Base-by-base conservation (phyloP, 2,329 filamentous ascomycete species). In the Fusarium sp. region DNA sequence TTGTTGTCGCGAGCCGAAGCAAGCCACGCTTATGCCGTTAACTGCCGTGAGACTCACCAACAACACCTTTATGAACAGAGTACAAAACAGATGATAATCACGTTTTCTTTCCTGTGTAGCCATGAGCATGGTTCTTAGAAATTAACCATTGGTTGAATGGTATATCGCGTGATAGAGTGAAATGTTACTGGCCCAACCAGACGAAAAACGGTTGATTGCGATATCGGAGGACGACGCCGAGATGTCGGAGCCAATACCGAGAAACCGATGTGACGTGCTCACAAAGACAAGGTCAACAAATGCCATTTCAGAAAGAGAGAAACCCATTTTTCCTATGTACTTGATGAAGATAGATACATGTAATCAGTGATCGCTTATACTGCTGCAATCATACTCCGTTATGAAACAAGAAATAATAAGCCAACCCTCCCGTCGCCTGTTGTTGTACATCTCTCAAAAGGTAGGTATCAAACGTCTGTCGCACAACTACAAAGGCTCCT, bases 401-500 rank as follows among this genome's bases (percentile, higher is more conserved):
- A 41, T 27, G 5, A 41, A 27, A 31, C 48, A 52, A 54, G 27
- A 52, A 52, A 31, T n/a, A 31, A 54, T 54, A 54, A 31, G 4
- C 48, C 27, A 54, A 20, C 18, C 18, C 48, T 31, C 27, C 27
- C 18, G n/a, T n/a, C 18, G 48, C 48, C n/a, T n/a, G 13, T n/a
- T 48, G 54, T 39, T 27, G 14, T 45, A 73, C 29, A 73, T 52
- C 35, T 59, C 58, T 22, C 52, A 37, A 39, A 48, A 67, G 58
- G 45, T 71, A 67, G 58, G 45, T 71, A 67, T 71, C 59, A 64
- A 27, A 62, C 31, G 27, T 24, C 24, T 43, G 20, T 73, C 43
- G 58, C 18, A 41, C 29, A 57, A 60, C 39, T 43, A 57, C 61
- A 52, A 45, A 33, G 24, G 43, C 43, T 22, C 13, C 18, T 29